phyloP scores from a whole-genome alignment of 2,329 filamentous ascomycete genomes.

The Xylariaceae sp. region DNA sequence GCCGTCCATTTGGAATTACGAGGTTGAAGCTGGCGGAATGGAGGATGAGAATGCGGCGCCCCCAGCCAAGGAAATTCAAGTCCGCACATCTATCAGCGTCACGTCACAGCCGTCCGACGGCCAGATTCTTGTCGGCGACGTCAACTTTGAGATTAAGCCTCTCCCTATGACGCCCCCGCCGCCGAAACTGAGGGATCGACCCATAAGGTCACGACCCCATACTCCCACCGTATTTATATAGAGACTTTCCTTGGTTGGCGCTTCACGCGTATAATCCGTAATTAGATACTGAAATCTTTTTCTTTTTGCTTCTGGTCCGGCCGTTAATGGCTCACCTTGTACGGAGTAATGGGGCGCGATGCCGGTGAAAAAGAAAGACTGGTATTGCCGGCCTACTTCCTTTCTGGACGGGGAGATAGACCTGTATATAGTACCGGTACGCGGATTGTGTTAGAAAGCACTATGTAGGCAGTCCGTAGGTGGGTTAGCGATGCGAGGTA shows the following conservation, averaged over 20 bases:
- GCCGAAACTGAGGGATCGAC: constrained; percentile 8
- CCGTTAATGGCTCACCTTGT: neutral
- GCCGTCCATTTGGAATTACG: constrained; percentile 17
- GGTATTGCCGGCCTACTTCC: no score
- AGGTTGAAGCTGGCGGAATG: constrained; percentile 3
- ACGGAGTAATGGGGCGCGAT: neutral
- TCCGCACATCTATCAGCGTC: constrained; percentile 15
- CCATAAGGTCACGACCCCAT: constrained; percentile 14
- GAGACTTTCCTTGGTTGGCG: neutral
- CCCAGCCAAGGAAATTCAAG: constrained; percentile 13
- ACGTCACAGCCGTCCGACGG: constrained; percentile 14
- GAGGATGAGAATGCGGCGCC: neutral
- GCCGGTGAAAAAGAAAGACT: neutral
- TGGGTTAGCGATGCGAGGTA: no score
- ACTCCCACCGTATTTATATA: constrained; percentile 18
- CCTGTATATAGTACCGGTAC: no score
- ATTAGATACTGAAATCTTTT: neutral
- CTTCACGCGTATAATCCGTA: neutral
- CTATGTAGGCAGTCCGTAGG: no score
- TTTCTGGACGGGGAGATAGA: no score
- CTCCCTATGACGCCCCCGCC: constrained; percentile 12
- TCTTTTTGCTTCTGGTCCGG: neutral
- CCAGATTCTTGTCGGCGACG: neutral
- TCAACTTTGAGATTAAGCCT: constrained; percentile 13
- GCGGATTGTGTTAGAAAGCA: no score